Conservation (phyloP, 306 rosid species). For the Glycine latifolia region DNA sequence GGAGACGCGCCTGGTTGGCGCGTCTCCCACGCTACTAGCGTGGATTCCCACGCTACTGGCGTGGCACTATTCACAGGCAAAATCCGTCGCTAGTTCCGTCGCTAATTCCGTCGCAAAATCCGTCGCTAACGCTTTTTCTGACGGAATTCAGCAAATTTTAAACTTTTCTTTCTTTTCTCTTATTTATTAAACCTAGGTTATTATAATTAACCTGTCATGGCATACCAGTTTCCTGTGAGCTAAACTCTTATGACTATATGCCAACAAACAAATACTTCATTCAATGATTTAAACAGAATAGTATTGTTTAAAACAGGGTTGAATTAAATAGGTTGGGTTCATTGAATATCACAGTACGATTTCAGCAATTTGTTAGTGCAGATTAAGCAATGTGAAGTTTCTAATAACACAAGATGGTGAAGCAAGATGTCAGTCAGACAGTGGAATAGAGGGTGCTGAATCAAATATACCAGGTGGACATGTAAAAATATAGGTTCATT, state of each 20-base stretch:
- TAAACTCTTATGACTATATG: slow-evolving; percentile 17
- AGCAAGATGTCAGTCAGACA: background rate
- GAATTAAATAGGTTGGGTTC: slow-evolving; percentile 2
- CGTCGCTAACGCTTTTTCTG: no score
- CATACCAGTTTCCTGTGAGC: background rate
- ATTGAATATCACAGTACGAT: background rate
- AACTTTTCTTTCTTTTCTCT: no score
- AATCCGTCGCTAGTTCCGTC: no score
- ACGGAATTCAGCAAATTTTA: no score
- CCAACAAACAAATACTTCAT: background rate
- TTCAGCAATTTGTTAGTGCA: background rate
- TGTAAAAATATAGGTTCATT: background rate
- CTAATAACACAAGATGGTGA: slow-evolving; percentile 11
- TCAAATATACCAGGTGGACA: background rate
- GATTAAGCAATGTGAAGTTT: slow-evolving; percentile 19
- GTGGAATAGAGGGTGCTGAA: background rate
- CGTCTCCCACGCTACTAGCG: no score
- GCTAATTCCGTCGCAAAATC: no score
- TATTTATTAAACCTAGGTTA: no score
- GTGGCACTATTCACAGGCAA: no score
- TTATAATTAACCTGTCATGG: background rate
- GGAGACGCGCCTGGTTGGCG: no score
- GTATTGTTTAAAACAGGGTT: background rate
- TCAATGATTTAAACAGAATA: slow-evolving; percentile 4
- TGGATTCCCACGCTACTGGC: no score